phyloP scores from a whole-genome alignment of 139 green algal species.

The Chlorella sp. region DNA sequence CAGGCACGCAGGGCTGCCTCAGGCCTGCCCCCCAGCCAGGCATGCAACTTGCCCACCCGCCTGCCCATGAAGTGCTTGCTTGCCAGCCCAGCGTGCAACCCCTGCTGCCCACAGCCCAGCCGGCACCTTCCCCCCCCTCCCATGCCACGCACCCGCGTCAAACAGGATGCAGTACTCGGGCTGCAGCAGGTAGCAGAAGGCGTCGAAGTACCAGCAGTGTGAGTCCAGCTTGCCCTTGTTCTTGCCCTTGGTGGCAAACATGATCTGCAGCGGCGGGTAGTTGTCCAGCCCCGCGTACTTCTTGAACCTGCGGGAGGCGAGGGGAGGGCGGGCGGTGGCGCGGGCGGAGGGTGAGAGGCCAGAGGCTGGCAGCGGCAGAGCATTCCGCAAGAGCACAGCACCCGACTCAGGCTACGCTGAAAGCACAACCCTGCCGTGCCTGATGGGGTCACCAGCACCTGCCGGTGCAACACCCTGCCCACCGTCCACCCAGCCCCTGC shows the following conservation, averaged over 20 bases:
- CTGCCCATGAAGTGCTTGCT: too few relatives aligned
- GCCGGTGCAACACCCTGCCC: background rate
- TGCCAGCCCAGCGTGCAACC: background rate
- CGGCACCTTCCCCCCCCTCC: background rate
- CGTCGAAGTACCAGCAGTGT: conserved; percentile 60
- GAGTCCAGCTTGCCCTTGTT: conserved; percentile 60
- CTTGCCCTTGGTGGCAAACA: conserved; percentile 53
- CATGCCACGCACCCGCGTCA: conserved; percentile 35
- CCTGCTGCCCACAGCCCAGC: background rate
- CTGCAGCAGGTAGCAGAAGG: conserved; percentile 53
- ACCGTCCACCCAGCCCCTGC: too few relatives aligned
- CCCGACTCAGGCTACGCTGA: background rate
- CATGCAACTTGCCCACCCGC: background rate
- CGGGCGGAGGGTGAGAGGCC: background rate
- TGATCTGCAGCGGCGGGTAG: conserved; percentile 55
- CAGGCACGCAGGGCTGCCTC: too few relatives aligned
- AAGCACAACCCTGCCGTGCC: background rate
- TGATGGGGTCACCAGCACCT: background rate
- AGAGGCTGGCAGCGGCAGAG: background rate
- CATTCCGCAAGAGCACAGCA: background rate
- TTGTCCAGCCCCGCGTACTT: conserved; percentile 57
- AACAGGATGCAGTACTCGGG: conserved; percentile 58
- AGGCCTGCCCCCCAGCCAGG: background rate
- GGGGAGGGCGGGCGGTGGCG: too few relatives aligned
- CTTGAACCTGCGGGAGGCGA: conserved; percentile 37